These are phyloP conservation scores for Cyclotella cryptica DNA, from an alignment of 108 stramenopile species.

Conservation along the genomic window DNA sequence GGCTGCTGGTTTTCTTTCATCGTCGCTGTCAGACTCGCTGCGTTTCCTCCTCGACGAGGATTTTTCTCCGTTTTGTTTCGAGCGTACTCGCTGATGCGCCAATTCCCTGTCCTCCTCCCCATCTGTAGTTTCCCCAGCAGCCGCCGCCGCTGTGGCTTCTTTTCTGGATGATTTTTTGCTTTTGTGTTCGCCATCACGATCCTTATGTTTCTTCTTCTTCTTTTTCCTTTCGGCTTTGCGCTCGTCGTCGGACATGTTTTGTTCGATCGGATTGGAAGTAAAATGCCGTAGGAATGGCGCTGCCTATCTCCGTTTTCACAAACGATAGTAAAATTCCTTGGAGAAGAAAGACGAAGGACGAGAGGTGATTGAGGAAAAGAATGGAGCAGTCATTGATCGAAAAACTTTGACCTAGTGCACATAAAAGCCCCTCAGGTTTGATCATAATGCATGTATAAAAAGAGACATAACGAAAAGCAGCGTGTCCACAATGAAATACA, in stretches of 20 bases:
- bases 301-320: not conserved
- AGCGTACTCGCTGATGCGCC: not conserved
- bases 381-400: no score
- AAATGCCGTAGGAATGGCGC: not conserved
- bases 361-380: no score
- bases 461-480: no score
- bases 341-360: no score
- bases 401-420: no score
- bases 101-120: not conserved
- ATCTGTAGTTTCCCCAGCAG: not conserved
- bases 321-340: not conserved
- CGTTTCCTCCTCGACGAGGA: no score
- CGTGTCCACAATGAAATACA: no score
- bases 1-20: no score
- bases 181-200: not conserved
- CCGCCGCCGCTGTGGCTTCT: not conserved
- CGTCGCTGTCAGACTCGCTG: no score
- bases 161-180: slow-evolving; percentile 1
- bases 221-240: slow-evolving; percentile 10
- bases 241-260: slow-evolving; percentile 7
- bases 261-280: not conserved
- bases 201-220: slow-evolving; percentile 14
- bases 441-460: no score
- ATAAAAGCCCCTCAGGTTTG: no score
- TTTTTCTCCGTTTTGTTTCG: no score